phyloP scores from a whole-genome alignment of 208 protist species.

The Vickermania spadyakhi region DNA sequence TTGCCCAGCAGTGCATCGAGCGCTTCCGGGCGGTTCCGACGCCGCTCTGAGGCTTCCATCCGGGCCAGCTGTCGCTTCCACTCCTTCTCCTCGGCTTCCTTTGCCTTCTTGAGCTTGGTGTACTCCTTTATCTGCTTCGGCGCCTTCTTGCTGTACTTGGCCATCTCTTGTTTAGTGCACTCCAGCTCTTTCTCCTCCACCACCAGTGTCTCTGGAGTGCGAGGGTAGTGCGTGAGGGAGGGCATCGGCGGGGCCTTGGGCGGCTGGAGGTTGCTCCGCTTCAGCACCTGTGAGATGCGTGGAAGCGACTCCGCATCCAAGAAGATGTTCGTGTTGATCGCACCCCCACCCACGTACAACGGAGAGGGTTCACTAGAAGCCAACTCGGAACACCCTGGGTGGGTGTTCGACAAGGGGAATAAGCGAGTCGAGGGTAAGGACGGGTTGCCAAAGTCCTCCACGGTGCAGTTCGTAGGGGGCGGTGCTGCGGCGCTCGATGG shows the following conservation, averaged over 20 bases:
- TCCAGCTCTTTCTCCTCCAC: slow-evolving; percentile 13
- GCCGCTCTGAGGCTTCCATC: slow-evolving; percentile 1
- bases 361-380: background rate
- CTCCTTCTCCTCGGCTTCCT: slow-evolving; percentile 1
- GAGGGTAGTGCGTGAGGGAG: slow-evolving; percentile 6
- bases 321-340: background rate
- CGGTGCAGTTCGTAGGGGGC: background rate
- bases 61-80: background rate
- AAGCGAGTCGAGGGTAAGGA: no score
- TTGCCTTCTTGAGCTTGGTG: background rate
- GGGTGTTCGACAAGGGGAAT: background rate
- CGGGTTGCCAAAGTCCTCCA: no score
- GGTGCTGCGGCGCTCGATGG: no score
- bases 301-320: background rate
- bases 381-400: background rate
- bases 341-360: background rate
- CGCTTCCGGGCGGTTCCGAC: background rate
- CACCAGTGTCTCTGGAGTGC: slow-evolving; percentile 5
- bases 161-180: background rate
- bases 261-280: background rate
- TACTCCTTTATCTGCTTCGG: slow-evolving; percentile 3
- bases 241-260: slow-evolving; percentile 13
- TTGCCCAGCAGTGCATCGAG: background rate
- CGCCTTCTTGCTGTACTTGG: background rate
- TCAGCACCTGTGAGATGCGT: background rate